Evolutionary conservation across 2,329 filamentous ascomycete genomes (phyloP).

Genomic region (Ophiocordyceps unilateralis): DNA sequence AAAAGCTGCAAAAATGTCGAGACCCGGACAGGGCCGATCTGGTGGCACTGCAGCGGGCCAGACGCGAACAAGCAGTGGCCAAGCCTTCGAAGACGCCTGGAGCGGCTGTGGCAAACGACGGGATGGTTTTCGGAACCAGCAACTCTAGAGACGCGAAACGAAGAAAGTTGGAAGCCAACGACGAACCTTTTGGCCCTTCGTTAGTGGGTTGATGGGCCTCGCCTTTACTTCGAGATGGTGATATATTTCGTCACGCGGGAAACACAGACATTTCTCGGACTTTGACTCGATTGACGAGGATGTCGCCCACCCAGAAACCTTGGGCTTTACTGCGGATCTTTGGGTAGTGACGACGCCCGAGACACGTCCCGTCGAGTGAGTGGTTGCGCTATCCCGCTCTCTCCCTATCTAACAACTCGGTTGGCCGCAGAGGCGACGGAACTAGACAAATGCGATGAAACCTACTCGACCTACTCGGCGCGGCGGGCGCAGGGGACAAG

Average conservation of each 20-base stretch:
- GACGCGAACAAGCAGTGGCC: slow-evolving; percentile 34
- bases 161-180: slow-evolving; percentile 22
- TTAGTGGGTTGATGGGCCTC: slow-evolving; percentile 9
- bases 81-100: slow-evolving; percentile 22
- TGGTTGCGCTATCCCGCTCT: background rate
- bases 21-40: slow-evolving; percentile 61
- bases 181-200: slow-evolving; percentile 31
- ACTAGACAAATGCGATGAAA: too few species aligned
- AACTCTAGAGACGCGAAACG: slow-evolving; percentile 25
- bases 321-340: too few species aligned
- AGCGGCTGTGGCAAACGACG: slow-evolving; percentile 20
- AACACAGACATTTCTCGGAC: too few species aligned
- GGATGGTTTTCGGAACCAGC: slow-evolving; percentile 26
- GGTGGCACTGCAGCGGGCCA: slow-evolving; percentile 47
- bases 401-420: background rate
- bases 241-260: background rate
- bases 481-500: too few species aligned
- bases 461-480: too few species aligned
- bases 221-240: background rate
- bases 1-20: slow-evolving; percentile 55
- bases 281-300: too few species aligned
- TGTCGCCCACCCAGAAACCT: too few species aligned
- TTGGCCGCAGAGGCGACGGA: background rate
- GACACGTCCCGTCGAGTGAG: background rate
- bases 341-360: background rate